A percentile compares a stretch with the other conserved stretches of the same genome.
Evolutionary conservation across 345 rosid species (phyloP).

Genomic region (Streptanthus diversifolius): DNA sequence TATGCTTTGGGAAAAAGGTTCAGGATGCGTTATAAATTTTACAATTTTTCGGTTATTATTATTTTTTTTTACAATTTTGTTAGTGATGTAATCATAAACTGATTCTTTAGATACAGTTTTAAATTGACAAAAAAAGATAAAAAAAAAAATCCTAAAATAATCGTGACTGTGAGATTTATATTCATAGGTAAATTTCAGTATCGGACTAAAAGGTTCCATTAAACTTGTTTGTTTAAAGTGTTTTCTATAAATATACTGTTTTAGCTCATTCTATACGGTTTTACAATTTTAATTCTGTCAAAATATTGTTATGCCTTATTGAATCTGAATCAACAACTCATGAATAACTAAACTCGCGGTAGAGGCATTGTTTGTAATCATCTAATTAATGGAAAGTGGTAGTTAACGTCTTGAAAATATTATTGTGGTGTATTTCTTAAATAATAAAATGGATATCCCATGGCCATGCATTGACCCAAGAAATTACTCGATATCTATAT

Average conservation of each 20-base stretch:
- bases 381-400: background rate
- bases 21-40: too few species aligned
- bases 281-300: background rate
- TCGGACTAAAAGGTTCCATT: background rate
- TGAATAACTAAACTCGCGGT: background rate
- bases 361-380: background rate
- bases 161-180: too few species aligned
- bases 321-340: background rate
- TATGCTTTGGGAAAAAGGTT: background rate
- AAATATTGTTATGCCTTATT: background rate
- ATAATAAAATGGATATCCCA: background rate
- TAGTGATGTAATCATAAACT: too few species aligned
- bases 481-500: background rate
- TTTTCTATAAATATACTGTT: too few species aligned
- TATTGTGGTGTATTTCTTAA: background rate
- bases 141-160: background rate
- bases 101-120: too few species aligned
- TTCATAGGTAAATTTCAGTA: background rate
- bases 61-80: too few species aligned
- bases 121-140: too few species aligned
- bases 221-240: too few species aligned
- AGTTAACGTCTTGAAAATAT: background rate
- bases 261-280: too few species aligned
- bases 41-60: too few species aligned
- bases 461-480: conserved; percentile 25